A percentile compares a stretch with the other conserved stretches of the same genome.
Evolutionary conservation across 139 green algal species (phyloP).

Genomic region (Tetradesmus obliquus): DNA sequence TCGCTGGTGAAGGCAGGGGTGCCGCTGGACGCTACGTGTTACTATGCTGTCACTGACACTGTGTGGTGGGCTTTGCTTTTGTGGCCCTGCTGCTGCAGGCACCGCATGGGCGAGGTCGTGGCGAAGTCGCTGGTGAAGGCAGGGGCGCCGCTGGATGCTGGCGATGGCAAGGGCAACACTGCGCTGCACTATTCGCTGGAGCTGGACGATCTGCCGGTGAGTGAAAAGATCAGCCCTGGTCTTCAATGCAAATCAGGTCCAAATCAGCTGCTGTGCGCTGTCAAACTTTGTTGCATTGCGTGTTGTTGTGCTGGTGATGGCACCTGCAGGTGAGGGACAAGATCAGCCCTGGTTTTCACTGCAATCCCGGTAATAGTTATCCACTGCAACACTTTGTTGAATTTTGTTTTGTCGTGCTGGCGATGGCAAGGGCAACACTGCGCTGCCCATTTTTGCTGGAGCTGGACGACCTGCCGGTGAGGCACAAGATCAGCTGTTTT

Average conservation of each 20-base stretch:
- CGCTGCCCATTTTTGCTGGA: background rate
- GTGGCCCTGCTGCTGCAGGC: background rate
- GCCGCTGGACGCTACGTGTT: too few relatives aligned
- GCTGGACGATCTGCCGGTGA: background rate
- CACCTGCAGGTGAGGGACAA: background rate
- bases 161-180: slow-evolving; percentile 28
- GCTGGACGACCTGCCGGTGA: background rate
- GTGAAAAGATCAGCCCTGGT: background rate
- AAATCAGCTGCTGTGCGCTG: too few relatives aligned
- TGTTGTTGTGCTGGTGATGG: background rate
- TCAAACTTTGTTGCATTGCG: background rate
- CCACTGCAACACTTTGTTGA: background rate
- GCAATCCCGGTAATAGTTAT: too few relatives aligned
- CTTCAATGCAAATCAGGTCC: too few relatives aligned
- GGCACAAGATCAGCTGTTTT: background rate
- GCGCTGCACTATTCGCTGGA: slow-evolving; percentile 40
- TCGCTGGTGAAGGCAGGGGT: too few relatives aligned
- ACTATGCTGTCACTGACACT: too few relatives aligned
- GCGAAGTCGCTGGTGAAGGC: background rate
- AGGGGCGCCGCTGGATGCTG: slow-evolving; percentile 10
- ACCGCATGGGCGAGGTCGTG: background rate
- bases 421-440: background rate
- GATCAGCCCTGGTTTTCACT: too few relatives aligned
- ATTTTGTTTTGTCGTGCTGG: background rate
- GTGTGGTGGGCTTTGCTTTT: too few relatives aligned